These are phyloP conservation scores for Colletotrichum sp. DNA, from an alignment of 2,329 filamentous ascomycete genomes.

Conservation along the genomic window DNA sequence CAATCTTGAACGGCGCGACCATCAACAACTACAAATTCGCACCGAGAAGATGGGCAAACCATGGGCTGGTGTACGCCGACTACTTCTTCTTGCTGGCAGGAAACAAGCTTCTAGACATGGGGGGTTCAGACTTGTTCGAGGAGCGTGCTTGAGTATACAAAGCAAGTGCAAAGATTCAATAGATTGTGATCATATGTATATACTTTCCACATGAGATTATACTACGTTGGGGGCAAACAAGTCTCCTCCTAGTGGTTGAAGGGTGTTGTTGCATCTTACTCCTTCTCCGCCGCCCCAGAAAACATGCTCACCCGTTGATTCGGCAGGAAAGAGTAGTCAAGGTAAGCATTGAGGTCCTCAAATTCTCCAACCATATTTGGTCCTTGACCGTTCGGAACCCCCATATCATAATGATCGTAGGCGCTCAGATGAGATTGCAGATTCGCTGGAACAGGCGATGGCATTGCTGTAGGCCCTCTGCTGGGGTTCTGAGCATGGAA, in stretches of 20 bases:
- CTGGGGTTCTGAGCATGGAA: slow-evolving; percentile 28
- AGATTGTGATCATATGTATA: neutral
- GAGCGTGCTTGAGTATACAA: neutral
- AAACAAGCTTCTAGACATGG: slow-evolving; percentile 44
- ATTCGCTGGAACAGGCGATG: neutral
- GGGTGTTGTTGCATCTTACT: neutral
- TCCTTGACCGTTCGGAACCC: neutral
- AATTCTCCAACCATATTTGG: neutral
- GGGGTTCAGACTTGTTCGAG: slow-evolving; percentile 7
- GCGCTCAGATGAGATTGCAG: neutral
- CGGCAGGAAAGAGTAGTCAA: slow-evolving; percentile 28
- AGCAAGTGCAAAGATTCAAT: neutral
- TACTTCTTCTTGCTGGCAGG: slow-evolving; percentile 52
- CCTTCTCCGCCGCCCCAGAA: slow-evolving; percentile 9
- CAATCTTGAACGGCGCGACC: slow-evolving; percentile 50
- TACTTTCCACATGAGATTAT: neutral
- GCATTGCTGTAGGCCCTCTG: slow-evolving; percentile 12
- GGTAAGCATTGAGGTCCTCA: slow-evolving; percentile 26
- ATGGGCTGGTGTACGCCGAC: slow-evolving; percentile 55
- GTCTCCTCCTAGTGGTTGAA: neutral
- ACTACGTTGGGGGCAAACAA: neutral
- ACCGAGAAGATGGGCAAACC: slow-evolving; percentile 46
- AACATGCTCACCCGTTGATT: slow-evolving; percentile 29
- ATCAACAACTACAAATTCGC: slow-evolving; percentile 52
- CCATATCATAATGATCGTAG: neutral